Conservation (phyloP, 257 asterid genomes). For the Jacaranda mimosifolia region DNA sequence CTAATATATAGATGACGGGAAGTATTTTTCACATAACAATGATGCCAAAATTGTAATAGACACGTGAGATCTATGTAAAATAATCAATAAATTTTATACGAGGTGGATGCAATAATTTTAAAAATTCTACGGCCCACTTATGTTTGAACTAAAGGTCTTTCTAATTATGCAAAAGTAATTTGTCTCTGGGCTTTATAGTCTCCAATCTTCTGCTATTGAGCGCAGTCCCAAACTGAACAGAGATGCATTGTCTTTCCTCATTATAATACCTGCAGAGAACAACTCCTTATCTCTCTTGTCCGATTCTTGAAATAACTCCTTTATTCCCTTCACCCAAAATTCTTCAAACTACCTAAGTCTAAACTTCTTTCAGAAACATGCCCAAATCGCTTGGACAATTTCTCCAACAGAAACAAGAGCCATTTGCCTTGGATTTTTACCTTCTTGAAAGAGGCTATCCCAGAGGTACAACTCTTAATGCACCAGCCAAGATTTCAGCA, state of each 20-base stretch:
- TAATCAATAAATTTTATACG: no score
- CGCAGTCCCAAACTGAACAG: conserved; percentile 36
- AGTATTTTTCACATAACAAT: no score
- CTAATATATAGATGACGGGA: no score
- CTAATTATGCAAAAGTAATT: conserved; percentile 41
- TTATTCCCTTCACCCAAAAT: conserved; percentile 34
- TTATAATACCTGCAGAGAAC: conserved; percentile 38
- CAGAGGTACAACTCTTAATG: neutral
- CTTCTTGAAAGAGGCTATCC: conserved; percentile 63
- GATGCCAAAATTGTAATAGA: no score
- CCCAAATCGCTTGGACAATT: conserved; percentile 56
- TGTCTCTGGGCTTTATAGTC: conserved; percentile 46
- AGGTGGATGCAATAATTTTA: conserved; percentile 42
- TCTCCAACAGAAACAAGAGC: conserved; percentile 80
- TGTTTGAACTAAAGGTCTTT: conserved; percentile 48
- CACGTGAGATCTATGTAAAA: no score
- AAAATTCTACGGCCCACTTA: conserved; percentile 55
- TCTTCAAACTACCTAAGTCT: neutral
- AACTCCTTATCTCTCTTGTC: conserved; percentile 42
- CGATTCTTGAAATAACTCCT: conserved; percentile 24
- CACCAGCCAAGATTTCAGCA: conserved; percentile 9
- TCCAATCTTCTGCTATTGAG: conserved; percentile 34
- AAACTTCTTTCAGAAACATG: conserved; percentile 32
- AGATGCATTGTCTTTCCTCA: conserved; percentile 34
- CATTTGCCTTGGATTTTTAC: conserved; percentile 64